Evolutionary conservation across 2,329 filamentous ascomycete species (phyloP), one percentile per base, ranked within the genome.

Genomic region (Lizonia empirigonia): DNA sequence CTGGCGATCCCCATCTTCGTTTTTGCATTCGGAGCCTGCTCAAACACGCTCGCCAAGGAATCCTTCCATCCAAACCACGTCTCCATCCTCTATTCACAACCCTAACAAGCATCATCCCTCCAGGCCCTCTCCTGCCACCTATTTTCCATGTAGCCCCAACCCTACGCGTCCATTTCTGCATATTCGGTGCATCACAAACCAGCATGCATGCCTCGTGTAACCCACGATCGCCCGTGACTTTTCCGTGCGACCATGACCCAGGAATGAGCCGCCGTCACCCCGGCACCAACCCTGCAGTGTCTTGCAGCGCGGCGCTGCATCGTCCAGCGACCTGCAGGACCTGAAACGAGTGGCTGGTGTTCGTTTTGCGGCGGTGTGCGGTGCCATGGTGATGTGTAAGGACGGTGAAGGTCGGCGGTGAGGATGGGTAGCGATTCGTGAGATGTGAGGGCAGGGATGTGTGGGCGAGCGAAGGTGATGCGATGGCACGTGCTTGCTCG

Each of bases 191-290:
- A 15, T 15, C 5, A 15, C 13, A 20, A 9, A 34, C 16, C 16
- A 15, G 32, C 15, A 15, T 30, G 15, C 27, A 30, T 30, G 9
- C 5, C 20, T 26, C 12, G 15, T 22, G 19, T 24, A 1, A 30
- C 20, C 13, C 16, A 16, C 38, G 34, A 34, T 26, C 24, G 6
- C n/a, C 1, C 7, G 20, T 44, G 34, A 34, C 33, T 19, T 15
- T 7, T 1, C 16, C 13, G 24, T 26, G 18, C 16, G 5, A 34
- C 32, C n/a, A 16, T 7, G 8, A n/a, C 27, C 27, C 22, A 44
- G 40, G 47, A 44, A 39, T 44, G 40, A 44, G 40, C 22, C 23
- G 29, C 27, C 29, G 27, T 32, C 20, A 38, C 27, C 19, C 24
- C 13, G 23, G n/a, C 4, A 7, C 2, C 15, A 3, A 22, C 23